Evolutionary conservation across 2,329 filamentous ascomycete species (phyloP).

Genomic region (Colletotrichum tamarilloi): DNA sequence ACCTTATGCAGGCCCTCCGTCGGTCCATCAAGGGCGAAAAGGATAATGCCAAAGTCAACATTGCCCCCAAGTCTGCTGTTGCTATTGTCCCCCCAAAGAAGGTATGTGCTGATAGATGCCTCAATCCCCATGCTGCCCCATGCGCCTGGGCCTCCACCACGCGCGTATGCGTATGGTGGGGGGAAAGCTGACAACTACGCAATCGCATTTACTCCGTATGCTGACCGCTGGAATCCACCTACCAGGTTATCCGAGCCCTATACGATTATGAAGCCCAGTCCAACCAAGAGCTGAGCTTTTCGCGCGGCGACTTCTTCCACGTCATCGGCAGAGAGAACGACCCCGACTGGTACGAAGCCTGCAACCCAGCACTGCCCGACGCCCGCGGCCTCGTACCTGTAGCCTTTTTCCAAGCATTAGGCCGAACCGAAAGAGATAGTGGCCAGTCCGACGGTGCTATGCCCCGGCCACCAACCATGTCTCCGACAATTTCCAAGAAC

Average conservation of each 20-base stretch:
- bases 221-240: conserved; percentile 38
- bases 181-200: background rate
- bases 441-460: conserved; percentile 71
- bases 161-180: background rate
- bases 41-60: conserved; percentile 78
- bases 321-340: conserved; percentile 97
- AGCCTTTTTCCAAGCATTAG: conserved; percentile 90
- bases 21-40: conserved; percentile 93
- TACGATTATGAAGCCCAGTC: conserved; percentile 89
- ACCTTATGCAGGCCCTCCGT: conserved; percentile 75
- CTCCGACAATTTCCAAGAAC: conserved; percentile 60
- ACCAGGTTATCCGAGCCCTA: conserved; percentile 93
- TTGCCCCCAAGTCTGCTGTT: conserved; percentile 85
- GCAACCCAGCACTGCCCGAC: conserved; percentile 89
- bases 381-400: conserved; percentile 94
- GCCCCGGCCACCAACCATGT: conserved; percentile 51
- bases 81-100: conserved; percentile 95
- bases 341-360: conserved; percentile 96
- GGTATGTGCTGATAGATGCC: conserved; percentile 61
- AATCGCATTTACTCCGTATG: conserved; percentile 4
- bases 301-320: conserved; percentile 96
- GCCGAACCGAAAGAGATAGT: conserved; percentile 92
- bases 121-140: background rate
- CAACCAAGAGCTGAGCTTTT: conserved; percentile 86
- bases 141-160: background rate